Evolutionary conservation across 495 filamentous ascomycete species (phyloP), one percentile per base, ranked within the genome.

Genomic region (Lasiosphaeria ovina): DNA sequence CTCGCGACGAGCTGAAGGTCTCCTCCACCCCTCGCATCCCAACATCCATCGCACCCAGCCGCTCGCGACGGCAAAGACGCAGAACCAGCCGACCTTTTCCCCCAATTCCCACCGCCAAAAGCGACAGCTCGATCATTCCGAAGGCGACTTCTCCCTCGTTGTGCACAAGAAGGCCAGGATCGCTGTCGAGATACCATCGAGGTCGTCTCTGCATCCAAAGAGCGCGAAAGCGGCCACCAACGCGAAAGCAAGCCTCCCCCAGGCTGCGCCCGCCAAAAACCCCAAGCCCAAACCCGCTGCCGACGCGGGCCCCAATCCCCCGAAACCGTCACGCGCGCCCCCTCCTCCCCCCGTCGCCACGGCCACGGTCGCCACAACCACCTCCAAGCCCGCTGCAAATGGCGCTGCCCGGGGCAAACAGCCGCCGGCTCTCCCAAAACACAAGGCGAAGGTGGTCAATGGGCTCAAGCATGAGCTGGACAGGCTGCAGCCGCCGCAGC

Each of bases 391-490:
- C 61, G 16, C 35, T 33, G 49, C 57, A 34, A 54, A 54, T 12
- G 31, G 55, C 31, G 32, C 57, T 42, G 44, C 57, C 54, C 68
- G 61, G 56, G 60, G 69, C 62, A 59, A 64, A 52, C 55, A 68
- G 45, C 55, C 58, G 14, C 54, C 61, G 0, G 61, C 49, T 34
- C 67, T 70, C 7, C 79, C 77, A 67, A 75, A 73, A 65, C 74
- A 80, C 58, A 72, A 77, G 55, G 72, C 72, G 56, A 81, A 81
- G 61, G 77, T 77, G 34, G 72, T 70, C 55, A 79, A 82, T 76
- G 81, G 81, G 57, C 74, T 83, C 38, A 79, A 74, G 60, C 79
- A 83, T 65, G 80, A 83, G 66, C 67, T 82, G 51, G 72, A 76
- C 55, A 63, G 72, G 34, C 60, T 83, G 61, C 77, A 82, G 57